phyloP scores from a whole-genome alignment of 208 protist species.

The Acanthamoeba royreba region DNA sequence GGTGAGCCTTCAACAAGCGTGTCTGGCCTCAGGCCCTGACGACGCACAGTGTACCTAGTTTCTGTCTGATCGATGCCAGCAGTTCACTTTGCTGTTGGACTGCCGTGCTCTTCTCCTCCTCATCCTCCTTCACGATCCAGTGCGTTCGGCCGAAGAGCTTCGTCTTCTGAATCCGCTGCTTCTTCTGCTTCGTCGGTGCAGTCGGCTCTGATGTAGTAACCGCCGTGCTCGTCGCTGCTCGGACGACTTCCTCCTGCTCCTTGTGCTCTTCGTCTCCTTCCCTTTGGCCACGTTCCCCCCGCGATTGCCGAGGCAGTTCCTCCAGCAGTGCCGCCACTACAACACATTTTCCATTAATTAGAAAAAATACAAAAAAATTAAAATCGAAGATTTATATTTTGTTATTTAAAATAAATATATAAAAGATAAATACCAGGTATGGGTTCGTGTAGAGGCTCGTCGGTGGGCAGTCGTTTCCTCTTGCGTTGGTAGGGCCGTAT shows the following conservation, averaged over 20 bases:
- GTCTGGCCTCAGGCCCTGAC: background rate
- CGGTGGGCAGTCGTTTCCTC: background rate
- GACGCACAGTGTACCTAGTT: background rate
- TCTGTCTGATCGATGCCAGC: background rate
- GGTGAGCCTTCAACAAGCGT: background rate
- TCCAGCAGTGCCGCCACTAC: background rate
- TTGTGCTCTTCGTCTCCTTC: background rate
- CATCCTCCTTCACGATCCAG: background rate
- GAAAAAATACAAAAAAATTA: background rate
- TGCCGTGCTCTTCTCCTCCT: background rate
- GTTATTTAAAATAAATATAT: background rate
- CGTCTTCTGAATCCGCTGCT: background rate
- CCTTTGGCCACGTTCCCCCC: background rate
- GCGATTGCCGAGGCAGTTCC: background rate
- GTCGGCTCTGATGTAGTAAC: background rate
- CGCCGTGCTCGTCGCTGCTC: background rate
- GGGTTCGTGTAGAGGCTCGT: background rate
- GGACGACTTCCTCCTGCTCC: too few relatives aligned
- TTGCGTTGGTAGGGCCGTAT: background rate
- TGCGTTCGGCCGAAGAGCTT: background rate
- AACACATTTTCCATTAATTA: too few relatives aligned
- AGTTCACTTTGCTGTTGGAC: background rate
- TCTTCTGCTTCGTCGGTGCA: background rate
- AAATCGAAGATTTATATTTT: background rate
- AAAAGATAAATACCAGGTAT: background rate